A percentile compares a stretch with the other conserved stretches of the same genome.
Conservation (phyloP, 1,139 yeast species). For the Magnusiomyces tetraspermus region DNA sequence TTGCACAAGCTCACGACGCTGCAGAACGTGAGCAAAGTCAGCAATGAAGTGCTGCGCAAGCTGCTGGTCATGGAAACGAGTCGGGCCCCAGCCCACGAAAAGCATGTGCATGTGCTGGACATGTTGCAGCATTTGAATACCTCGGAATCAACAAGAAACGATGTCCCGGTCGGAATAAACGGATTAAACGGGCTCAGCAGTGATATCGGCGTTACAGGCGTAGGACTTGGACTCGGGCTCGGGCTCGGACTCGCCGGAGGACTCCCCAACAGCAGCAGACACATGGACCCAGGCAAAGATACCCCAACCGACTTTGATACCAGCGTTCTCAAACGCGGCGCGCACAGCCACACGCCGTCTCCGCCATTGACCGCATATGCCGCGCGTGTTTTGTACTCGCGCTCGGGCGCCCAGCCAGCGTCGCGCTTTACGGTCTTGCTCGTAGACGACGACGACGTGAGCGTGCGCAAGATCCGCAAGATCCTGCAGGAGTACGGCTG, state of each 20-base stretch:
- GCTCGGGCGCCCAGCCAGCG: neutral
- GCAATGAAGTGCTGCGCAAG: conserved; percentile 12
- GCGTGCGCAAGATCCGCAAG: conserved; percentile 44
- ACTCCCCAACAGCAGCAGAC: too few relatives aligned
- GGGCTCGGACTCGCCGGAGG: too few relatives aligned
- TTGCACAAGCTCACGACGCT: conserved; percentile 8
- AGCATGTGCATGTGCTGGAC: conserved; percentile 5
- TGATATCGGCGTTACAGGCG: too few relatives aligned
- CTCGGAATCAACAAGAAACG: conserved; percentile 8
- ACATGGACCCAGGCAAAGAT: too few relatives aligned
- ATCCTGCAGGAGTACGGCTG: conserved; percentile 83
- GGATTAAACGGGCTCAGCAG: too few relatives aligned
- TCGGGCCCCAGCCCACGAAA: neutral
- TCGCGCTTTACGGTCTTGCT: conserved; percentile 42
- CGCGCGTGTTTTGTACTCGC: neutral
- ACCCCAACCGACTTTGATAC: too few relatives aligned
- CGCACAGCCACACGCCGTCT: neutral
- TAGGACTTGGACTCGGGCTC: too few relatives aligned
- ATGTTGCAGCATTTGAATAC: conserved; percentile 7
- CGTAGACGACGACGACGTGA: conserved; percentile 80
- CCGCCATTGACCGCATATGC: neutral
- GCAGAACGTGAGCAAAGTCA: conserved; percentile 9
- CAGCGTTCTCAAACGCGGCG: too few relatives aligned
- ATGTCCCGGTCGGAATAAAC: conserved; percentile 9
- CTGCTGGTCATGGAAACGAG: conserved; percentile 8